Evolutionary conservation across 2,329 filamentous ascomycete species (phyloP).

Genomic region (Penicillium sp.): DNA sequence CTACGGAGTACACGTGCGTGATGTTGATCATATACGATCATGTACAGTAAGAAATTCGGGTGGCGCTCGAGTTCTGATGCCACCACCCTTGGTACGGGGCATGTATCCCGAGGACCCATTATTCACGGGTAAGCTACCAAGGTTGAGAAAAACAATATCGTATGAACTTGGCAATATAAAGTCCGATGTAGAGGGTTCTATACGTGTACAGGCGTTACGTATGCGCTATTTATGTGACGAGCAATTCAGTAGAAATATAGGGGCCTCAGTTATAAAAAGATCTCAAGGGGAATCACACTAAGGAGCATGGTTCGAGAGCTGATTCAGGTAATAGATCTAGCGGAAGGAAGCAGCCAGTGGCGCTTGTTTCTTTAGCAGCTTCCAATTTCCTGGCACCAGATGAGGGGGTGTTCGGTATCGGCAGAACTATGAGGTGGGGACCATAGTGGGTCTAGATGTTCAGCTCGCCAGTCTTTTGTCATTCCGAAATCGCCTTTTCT

Average conservation of each 20-base stretch:
- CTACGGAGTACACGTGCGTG: neutral
- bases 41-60: neutral
- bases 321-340: neutral
- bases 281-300: neutral
- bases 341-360: neutral
- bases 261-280: neutral
- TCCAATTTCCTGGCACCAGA: neutral
- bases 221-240: neutral
- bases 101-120: neutral
- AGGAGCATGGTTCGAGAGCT: neutral
- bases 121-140: neutral
- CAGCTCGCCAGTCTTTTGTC: conserved; percentile 3
- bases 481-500: neutral
- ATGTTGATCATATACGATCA: neutral
- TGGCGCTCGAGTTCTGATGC: neutral
- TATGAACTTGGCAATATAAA: neutral
- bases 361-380: neutral
- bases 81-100: neutral
- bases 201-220: neutral
- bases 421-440: neutral
- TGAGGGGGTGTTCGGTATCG: neutral
- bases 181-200: neutral
- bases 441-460: neutral
- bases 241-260: neutral
- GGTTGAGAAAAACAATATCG: neutral